phyloP scores from a whole-genome alignment of 441 rosid species.

The Sinapis alba region DNA sequence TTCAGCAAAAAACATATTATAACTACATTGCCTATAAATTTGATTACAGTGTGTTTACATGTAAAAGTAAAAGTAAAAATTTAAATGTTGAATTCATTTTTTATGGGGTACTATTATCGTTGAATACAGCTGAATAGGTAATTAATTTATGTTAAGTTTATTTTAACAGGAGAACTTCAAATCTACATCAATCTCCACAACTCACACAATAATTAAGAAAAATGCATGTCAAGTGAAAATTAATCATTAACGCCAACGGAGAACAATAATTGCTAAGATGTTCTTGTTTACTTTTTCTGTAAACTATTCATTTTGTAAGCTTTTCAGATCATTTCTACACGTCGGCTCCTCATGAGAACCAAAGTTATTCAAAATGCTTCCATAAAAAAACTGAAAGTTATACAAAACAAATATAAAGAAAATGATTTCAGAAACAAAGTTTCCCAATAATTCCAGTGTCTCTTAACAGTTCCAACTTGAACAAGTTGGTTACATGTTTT shows the following conservation, averaged over 20 bases:
- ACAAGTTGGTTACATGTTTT: constrained; percentile 9
- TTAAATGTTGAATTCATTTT: not conserved
- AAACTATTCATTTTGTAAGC: not conserved
- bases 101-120: not conserved
- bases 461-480: not conserved
- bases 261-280: not conserved
- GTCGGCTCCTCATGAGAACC: not conserved
- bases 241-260: not conserved
- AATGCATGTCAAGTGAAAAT: not conserved
- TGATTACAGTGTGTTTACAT: not conserved
- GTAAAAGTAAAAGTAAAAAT: not conserved
- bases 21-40: not conserved
- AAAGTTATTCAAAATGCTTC: not conserved
- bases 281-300: not conserved
- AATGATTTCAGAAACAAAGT: not conserved
- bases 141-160: not conserved
- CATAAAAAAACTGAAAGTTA: not conserved
- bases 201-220: not conserved
- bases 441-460: not conserved
- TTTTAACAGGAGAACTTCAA: not conserved
- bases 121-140: not conserved
- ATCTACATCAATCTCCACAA: not conserved
- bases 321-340: not conserved
- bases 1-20: not conserved
- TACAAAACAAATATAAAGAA: not conserved